Conservation (phyloP, 148 eudicot species). For the Nyssa sinensis region DNA sequence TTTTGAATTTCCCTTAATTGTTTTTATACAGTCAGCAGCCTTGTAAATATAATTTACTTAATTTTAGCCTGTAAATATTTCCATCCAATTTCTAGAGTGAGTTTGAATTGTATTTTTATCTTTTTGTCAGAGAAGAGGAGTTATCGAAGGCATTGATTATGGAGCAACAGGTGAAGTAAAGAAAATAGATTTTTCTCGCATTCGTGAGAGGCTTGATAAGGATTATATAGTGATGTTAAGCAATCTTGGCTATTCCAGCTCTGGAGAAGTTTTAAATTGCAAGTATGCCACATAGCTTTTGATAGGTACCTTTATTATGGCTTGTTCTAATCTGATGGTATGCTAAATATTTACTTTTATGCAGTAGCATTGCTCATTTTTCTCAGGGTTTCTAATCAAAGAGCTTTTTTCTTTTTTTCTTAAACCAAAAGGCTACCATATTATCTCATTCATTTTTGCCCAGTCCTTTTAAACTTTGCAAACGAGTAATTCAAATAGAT, state of each 20-base stretch:
- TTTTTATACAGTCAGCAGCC: neutral
- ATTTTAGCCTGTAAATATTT: too few relatives aligned
- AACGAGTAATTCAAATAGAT: neutral
- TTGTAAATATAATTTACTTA: neutral
- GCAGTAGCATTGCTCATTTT: neutral
- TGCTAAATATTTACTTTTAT: neutral
- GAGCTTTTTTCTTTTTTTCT: neutral
- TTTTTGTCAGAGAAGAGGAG: slow-evolving; percentile 72
- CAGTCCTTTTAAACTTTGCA: neutral
- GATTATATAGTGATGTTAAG: slow-evolving; percentile 78
- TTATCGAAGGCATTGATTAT: slow-evolving; percentile 89
- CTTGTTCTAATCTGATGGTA: slow-evolving; percentile 12
- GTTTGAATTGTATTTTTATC: neutral
- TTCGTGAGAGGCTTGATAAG: slow-evolving; percentile 89
- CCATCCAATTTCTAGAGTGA: neutral
- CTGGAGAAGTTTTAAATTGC: slow-evolving; percentile 96
- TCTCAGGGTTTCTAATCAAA: neutral
- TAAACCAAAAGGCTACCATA: neutral
- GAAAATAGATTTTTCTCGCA: slow-evolving; percentile 82
- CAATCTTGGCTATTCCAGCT: slow-evolving; percentile 96
- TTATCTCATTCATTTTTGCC: neutral
- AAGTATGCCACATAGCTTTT: slow-evolving; percentile 72
- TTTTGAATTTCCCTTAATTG: slow-evolving; percentile 5
- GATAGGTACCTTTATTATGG: slow-evolving; percentile 33
- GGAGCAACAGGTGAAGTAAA: slow-evolving; percentile 95